phyloP scores from a whole-genome alignment of 768 basidiomycete genomes.

The Inosperma sp. region DNA sequence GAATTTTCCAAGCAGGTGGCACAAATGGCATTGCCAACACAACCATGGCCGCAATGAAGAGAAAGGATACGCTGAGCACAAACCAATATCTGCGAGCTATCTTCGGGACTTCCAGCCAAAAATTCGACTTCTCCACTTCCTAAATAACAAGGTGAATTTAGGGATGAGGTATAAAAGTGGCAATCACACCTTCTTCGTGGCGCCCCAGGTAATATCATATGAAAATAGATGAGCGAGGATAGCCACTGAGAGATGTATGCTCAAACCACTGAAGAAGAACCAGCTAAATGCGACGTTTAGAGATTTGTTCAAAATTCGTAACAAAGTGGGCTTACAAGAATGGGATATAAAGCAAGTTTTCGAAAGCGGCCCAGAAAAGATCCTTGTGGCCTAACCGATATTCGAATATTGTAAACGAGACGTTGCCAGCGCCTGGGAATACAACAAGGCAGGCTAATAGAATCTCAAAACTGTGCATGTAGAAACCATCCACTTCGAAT shows the following conservation, averaged over 20 bases:
- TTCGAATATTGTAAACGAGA: too few species aligned
- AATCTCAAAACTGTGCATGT: conserved; percentile 67
- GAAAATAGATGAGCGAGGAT: conserved; percentile 70
- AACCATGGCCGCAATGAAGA: conserved; percentile 48
- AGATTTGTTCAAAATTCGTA: neutral
- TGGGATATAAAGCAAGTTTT: conserved; percentile 60
- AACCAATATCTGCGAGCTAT: conserved; percentile 77
- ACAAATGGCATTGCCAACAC: conserved; percentile 51
- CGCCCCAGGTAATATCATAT: conserved; percentile 73
- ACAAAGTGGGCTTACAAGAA: conserved; percentile 56
- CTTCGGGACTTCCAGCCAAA: conserved; percentile 83
- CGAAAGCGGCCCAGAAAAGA: too few species aligned
- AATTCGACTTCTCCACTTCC: conserved; percentile 82
- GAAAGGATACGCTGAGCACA: conserved; percentile 52
- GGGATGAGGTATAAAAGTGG: neutral
- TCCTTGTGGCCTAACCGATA: too few species aligned
- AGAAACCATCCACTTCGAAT: conserved; percentile 61
- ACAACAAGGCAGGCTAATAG: conserved; percentile 70
- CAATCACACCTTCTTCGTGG: conserved; percentile 55
- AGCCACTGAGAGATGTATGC: too few species aligned
- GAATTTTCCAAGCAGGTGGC: conserved; percentile 60
- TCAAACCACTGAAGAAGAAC: too few species aligned
- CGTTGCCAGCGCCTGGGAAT: conserved; percentile 63
- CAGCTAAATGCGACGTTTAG: too few species aligned
- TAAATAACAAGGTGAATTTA: too few species aligned